Evolutionary conservation across 2,329 filamentous ascomycete species (phyloP), one percentile per base, ranked within the genome.

Genomic region (Aspergillus amoenus): DNA sequence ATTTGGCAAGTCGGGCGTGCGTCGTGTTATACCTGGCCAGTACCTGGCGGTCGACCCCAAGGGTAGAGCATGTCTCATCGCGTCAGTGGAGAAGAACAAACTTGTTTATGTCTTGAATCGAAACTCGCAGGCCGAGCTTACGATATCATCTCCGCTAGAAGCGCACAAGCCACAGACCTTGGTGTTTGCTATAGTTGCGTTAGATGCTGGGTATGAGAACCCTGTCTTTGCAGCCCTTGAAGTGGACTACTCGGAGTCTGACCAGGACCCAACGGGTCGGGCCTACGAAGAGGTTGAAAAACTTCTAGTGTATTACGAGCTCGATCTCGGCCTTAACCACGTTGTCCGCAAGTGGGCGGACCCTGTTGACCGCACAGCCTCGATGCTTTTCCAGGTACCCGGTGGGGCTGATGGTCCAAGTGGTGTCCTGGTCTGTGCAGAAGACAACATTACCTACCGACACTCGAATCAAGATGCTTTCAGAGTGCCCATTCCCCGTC

Each of bases 101-200:
- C 88, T 99, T 56, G 94, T 99, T 65, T 99, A 99, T 77, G 93
- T 99, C 68, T 82, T 99, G 65, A 97, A 97, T 76, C 88, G 95
- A 64, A 96, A 96, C 77, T 85, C 92, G 3, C 91, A 97, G 76
- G 93, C 93, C 17, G 91, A 96, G 74, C 85, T 99, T 67, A 95
- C 93, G 41, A 99, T 99, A 50, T 99, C 94, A 5, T 99, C 94
- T 13, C 94, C 94, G 0, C 83, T 99, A 17, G 95, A 99, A 76
- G 95, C 94, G 2, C 93, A 99, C 76, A 96, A 94, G 74, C 87
- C 91, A 12, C 91, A 93, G 59, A 93, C 93, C 1, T 78, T 99
- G 49, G 93, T 97, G 22, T 91, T 96, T 66, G 89, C 90, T 30
- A 82, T 97, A 67, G 88, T 91, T 22, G 91, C 91, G 1, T 79